Conservation (phyloP, 2,329 filamentous ascomycete genomes). For the Sporothrix humicola region DNA sequence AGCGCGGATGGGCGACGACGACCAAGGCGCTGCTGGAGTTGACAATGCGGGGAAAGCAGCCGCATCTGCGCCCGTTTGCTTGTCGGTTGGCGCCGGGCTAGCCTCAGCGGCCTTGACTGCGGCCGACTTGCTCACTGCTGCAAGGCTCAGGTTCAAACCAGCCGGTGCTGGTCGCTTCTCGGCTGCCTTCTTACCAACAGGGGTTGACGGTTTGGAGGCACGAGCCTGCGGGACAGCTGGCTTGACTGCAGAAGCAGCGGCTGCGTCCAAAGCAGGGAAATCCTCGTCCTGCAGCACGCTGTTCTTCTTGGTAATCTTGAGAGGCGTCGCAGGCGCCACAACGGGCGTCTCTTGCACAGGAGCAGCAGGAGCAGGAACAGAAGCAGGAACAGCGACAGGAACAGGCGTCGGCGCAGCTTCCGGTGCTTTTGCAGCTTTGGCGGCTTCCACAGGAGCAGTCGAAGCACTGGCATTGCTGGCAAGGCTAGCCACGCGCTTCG, state of each 20-base stretch:
- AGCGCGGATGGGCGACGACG: constrained; percentile 59
- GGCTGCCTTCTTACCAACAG: constrained; percentile 46
- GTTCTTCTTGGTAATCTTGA: constrained; percentile 45
- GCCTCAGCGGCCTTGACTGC: constrained; percentile 43
- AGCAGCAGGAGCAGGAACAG: neutral
- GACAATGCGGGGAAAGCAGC: constrained; percentile 60
- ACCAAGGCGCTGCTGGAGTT: constrained; percentile 55
- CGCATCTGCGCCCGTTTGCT: constrained; percentile 47
- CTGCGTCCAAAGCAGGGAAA: constrained; percentile 63
- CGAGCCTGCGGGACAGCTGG: constrained; percentile 43
- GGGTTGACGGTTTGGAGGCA: constrained; percentile 45
- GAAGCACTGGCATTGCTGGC: constrained; percentile 8
- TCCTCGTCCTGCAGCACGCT: constrained; percentile 63
- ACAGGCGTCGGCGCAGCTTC: neutral
- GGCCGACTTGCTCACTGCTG: constrained; percentile 49
- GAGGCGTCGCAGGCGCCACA: constrained; percentile 40
- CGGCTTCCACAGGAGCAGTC: neutral
- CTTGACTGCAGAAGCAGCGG: constrained; percentile 41
- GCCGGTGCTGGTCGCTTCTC: constrained; percentile 43
- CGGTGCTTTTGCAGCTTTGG: neutral
- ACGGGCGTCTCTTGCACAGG: neutral
- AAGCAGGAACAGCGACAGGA: neutral
- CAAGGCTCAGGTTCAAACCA: constrained; percentile 59
- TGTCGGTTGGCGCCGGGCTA: constrained; percentile 44
- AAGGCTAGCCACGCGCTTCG: constrained; percentile 2